Evolutionary conservation across 2,329 filamentous ascomycete species (phyloP), one percentile per base, ranked within the genome.

Genomic region (Fusarium miscanthi): DNA sequence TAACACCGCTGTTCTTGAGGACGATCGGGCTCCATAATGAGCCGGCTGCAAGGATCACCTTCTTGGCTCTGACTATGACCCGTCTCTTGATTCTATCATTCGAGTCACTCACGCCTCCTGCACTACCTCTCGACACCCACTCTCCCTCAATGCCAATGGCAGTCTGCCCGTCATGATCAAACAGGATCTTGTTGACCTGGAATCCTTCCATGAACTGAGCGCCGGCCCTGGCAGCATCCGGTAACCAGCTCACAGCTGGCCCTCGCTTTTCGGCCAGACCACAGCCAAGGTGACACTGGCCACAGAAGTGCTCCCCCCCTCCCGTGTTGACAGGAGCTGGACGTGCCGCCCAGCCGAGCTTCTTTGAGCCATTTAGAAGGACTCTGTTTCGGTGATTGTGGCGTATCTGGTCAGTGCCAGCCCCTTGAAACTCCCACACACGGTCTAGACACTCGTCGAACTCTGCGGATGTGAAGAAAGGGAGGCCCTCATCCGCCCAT

Each of bases 141-240:
- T 84, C 85, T 4, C 94, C 95, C 63, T 89, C 83, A 3, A 97
- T 87, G 0, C 95, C 95, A 1, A 86, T 87, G 1, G 93, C 93
- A 8, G 86, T 87, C 72, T 86, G 88, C 12, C 82, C 84, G 43
- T 78, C 78, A 19, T 87, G 84, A 27, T 90, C 88, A 79, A 97
- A 97, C 0, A 93, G 73, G 21, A 98, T 85, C 66, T 87, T 87
- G 17, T 93, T 88, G 1, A 91, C 93, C 25, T 90, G 82, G 76
- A 96, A 94, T 0, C 94, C 94, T 84, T 98, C 94, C 63, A 97
- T 88, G 78, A 97, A 97, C 71, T 88, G 85, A 2, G 94, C 93
- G 1, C 94, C 94, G 2, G 92, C 90, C 58, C 87, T 87, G 2
- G 91, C 92, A 5, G 95, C 94, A 75, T 94, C 93, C 0, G 93